Base-by-base conservation (phyloP, 345 rosid genomes). In the Eucalyptus sp. region DNA sequence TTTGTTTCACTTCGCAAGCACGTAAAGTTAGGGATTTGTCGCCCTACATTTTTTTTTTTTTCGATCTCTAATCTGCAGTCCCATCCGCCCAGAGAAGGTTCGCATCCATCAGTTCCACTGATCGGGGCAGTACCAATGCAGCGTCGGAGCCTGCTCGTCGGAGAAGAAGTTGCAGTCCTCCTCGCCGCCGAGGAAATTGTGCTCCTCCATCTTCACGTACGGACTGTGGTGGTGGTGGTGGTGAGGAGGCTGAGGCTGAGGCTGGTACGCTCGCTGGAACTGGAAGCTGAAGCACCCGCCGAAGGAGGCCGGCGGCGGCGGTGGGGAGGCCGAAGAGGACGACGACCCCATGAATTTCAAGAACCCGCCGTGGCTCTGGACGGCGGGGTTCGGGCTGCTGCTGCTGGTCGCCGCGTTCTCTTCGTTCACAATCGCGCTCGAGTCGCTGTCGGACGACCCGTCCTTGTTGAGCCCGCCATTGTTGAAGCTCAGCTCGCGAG, bases 401-500 rank as follows among this genome's bases (percentile, higher is more conserved):
- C 93, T 95, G 60, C 95, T 94, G 88, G 83, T 88, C 51, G 79
- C 37, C 48, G 80, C 50, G 90, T 92, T 95, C 33, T 96, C 96
- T 43, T 96, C 98, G 86, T 95, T 97, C 44, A 97, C 86, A 89
- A 97, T 92, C 2, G 98, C 99, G 86, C 99, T 95, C 10, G 98
- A 95, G 86, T 96, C 99, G 58, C 99, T 96, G 52, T 97, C 99
- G 3, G 99, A 96, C 4, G 98, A 96, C 87, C 98, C 99, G 37
- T 95, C 98, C 90, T 93, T 93, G 50, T 93, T 93, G 50, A 90
- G 91, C 37, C 71, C 88, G 24, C 90, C 90, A 64, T 91, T 41
- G 86, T 76, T 76, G 84, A 76, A 76, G 84, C 84, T 76, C 24
- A 76, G 27, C 48, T 76, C 84, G 3, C 5, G 5, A 41, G 84